Evolutionary conservation across 768 basidiomycete genomes (phyloP).

Genomic region (Tulasnella sp.): DNA sequence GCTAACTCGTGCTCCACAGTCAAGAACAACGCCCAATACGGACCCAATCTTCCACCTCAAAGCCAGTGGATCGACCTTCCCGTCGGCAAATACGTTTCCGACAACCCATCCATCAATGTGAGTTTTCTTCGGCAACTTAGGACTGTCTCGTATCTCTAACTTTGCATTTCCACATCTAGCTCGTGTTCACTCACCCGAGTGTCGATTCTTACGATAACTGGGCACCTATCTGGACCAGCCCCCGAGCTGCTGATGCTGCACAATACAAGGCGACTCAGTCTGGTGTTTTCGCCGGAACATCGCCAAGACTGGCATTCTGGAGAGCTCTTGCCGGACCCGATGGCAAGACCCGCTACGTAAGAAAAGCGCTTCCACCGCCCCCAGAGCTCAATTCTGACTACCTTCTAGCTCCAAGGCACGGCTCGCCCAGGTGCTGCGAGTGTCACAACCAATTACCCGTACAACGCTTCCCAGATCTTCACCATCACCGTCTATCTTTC

Average conservation of each 20-base stretch:
- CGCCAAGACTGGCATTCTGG: conserved; percentile 56
- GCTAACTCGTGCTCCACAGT: conserved; percentile 27
- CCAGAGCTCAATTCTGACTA: background rate
- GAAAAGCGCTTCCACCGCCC: conserved; percentile 16
- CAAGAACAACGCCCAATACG: conserved; percentile 39
- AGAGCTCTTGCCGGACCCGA: conserved; percentile 43
- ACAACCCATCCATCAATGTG: conserved; percentile 56
- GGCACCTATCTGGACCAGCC: conserved; percentile 47
- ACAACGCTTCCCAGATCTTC: conserved; percentile 47
- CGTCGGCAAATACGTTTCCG: conserved; percentile 46
- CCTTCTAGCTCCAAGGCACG: conserved; percentile 50
- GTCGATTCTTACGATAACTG: conserved; percentile 56
- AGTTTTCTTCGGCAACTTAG: conserved; percentile 12
- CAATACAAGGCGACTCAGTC: conserved; percentile 47
- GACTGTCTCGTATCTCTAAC: background rate
- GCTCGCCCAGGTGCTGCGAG: conserved; percentile 53
- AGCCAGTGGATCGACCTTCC: conserved; percentile 51
- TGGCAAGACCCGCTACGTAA: conserved; percentile 42
- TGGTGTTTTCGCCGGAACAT: conserved; percentile 51
- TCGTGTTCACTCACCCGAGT: conserved; percentile 56
- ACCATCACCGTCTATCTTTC: conserved; percentile 60
- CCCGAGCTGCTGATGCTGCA: conserved; percentile 48
- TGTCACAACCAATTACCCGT: conserved; percentile 43
- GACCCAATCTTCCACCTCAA: conserved; percentile 43
- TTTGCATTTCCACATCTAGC: conserved; percentile 14